phyloP scores from a whole-genome alignment of 805 yeast species.

The Candida morakotiae region DNA sequence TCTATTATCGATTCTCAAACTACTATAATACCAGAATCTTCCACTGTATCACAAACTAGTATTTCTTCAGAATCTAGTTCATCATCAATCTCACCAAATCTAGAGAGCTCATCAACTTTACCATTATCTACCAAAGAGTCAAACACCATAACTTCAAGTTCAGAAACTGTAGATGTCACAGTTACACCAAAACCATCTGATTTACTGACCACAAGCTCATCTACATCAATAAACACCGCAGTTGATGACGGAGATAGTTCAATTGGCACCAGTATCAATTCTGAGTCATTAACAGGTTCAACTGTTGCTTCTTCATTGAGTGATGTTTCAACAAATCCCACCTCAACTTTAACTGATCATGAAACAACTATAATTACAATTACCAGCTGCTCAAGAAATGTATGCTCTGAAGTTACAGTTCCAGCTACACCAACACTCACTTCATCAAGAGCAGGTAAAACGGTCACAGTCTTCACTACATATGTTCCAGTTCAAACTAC shows the following conservation, averaged over 20 bases:
- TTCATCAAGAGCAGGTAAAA: not conserved
- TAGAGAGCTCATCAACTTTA: not conserved
- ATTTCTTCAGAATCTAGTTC: not conserved
- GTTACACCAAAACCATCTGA: too few relatives aligned
- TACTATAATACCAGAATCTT: too few relatives aligned
- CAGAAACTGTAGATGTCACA: too few relatives aligned
- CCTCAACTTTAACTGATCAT: not conserved
- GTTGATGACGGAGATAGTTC: not conserved
- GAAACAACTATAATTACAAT: not conserved
- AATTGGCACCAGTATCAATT: not conserved
- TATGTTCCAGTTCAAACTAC: too few relatives aligned
- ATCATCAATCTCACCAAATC: not conserved
- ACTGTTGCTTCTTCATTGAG: too few relatives aligned
- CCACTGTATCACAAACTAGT: too few relatives aligned
- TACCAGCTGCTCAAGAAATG: conserved; percentile 1
- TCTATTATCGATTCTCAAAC: not conserved
- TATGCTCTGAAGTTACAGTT: not conserved
- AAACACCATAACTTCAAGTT: not conserved
- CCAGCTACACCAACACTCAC: not conserved
- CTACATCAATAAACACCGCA: not conserved
- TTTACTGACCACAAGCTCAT: too few relatives aligned
- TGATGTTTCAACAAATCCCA: too few relatives aligned
- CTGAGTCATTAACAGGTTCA: too few relatives aligned
- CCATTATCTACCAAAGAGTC: not conserved
- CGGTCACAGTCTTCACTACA: too few relatives aligned